Evolutionary conservation across 371 early-diverging fungal genomes (phyloP), one percentile per base, ranked within the genome.

Genomic region (Rhizopus delemar): DNA sequence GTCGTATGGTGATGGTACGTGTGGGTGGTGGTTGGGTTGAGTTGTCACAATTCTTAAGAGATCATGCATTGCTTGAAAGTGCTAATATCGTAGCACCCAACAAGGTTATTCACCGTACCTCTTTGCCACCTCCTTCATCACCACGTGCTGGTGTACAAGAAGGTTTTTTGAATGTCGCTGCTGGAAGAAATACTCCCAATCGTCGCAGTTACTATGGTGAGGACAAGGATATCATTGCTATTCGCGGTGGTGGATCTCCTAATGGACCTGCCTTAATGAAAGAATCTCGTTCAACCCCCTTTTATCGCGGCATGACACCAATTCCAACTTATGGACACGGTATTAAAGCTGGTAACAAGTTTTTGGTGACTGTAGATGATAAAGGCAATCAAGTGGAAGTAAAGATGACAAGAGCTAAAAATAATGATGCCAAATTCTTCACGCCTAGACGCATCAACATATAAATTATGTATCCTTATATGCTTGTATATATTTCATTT

Each of bases 21-120:
- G 87, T 91, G 2, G 91, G 91, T 12, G 91, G 91, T 59, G 91
- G 91, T 16, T 91, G 91, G 91, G 78, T 73, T 4, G 88, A 88
- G 55, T 62, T 88, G 12, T 86, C 88, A 13, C 86, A 85, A 33
- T 79, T 79, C 33, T 63, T 79, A 35, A 61, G 75, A 29, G 80
- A 79, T 12, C 80, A 79, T 54, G 71, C 74, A 0, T 46, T 79
- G 4, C 38, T 79, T 33, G 80, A 79, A 49, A 69, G 68, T 8
- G 66, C 67, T n/a, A 60, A 66, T 28, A 63, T 66, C 62, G 68
- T 71, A 4, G 58, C 63, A 13, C 41, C 43, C 16, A 57, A 41
- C 57, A 31, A 51, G 8, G 35, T 51, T n/a, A 9, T 13, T 4
- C 11, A 8, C n/a, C 39, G 57, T 36, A 51, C 53, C 13, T 62